Conservation (phyloP, 495 filamentous ascomycete genomes). For the Darksidea phi region DNA sequence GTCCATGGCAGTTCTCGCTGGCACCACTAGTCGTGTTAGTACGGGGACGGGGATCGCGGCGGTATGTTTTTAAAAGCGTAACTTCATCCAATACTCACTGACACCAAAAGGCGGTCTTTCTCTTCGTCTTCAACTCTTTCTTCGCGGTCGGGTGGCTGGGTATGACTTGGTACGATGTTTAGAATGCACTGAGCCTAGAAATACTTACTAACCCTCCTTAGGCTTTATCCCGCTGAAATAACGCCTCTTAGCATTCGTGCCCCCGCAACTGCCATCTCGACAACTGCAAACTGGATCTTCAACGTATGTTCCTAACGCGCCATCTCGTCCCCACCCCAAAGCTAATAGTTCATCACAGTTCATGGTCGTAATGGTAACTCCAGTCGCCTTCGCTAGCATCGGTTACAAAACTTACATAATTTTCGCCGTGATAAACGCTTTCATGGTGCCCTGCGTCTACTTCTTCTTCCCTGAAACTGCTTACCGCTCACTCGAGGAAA, state of each 20-base stretch:
- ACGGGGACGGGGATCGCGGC: slow-evolving; percentile 9
- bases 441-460: slow-evolving; percentile 50
- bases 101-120: slow-evolving; percentile 55
- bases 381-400: slow-evolving; percentile 37
- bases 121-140: slow-evolving; percentile 63
- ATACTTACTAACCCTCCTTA: background rate
- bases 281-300: slow-evolving; percentile 53
- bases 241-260: slow-evolving; percentile 55
- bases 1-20: slow-evolving; percentile 79
- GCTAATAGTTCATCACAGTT: too few relatives aligned
- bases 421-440: slow-evolving; percentile 39
- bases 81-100: slow-evolving; percentile 4
- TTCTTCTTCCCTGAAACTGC: slow-evolving; percentile 61
- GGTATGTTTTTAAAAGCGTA: background rate
- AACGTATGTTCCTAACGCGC: slow-evolving; percentile 18
- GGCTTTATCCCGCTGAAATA: slow-evolving; percentile 58
- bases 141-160: slow-evolving; percentile 60
- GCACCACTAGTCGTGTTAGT: slow-evolving; percentile 22
- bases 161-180: slow-evolving; percentile 48
- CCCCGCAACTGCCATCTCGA: slow-evolving; percentile 53
- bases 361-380: slow-evolving; percentile 39
- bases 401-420: slow-evolving; percentile 44
- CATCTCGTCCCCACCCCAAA: too few relatives aligned
- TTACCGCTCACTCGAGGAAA: slow-evolving; percentile 59
- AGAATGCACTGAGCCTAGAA: background rate